A percentile compares a stretch with the other conserved stretches of the same genome.
phyloP scores from a whole-genome alignment of 75 land plant genomes.

The Sequoiadendron giganteum region DNA sequence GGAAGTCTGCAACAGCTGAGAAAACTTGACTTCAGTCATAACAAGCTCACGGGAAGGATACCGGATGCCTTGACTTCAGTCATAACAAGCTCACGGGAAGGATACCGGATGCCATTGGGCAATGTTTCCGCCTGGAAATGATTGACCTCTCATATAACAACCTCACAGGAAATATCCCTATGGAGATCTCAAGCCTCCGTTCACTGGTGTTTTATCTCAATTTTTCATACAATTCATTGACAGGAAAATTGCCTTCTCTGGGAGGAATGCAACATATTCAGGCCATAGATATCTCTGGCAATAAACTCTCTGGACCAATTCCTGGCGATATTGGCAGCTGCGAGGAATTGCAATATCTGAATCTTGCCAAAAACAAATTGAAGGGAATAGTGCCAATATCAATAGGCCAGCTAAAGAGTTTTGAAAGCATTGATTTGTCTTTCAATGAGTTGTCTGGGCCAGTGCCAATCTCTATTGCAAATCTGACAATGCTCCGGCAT shows the following conservation, averaged over 20 bases:
- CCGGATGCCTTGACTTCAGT: constrained; percentile 7
- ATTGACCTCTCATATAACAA: neutral
- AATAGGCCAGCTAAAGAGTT: too few relatives aligned
- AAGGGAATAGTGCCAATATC: too few relatives aligned
- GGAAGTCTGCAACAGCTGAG: too few relatives aligned
- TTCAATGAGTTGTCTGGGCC: too few relatives aligned
- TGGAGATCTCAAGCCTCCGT: constrained; percentile 38
- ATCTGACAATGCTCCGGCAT: too few relatives aligned
- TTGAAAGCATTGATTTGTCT: too few relatives aligned
- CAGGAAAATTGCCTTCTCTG: neutral
- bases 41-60: constrained; percentile 25
- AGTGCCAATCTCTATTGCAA: too few relatives aligned
- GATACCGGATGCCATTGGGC: constrained; percentile 15
- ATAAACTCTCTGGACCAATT: constrained; percentile 26
- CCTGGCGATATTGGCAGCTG: too few relatives aligned
- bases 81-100: constrained; percentile 15
- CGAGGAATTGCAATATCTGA: too few relatives aligned
- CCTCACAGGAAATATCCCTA: constrained; percentile 11
- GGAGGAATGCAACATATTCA: too few relatives aligned
- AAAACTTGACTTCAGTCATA: neutral
- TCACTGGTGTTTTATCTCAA: constrained; percentile 34
- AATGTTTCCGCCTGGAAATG: neutral
- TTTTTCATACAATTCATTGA: constrained; percentile 15
- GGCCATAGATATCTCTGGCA: too few relatives aligned
- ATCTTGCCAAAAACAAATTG: too few relatives aligned